Evolutionary conservation across 2,329 filamentous ascomycete species (phyloP).

Genomic region (Hypoxylon sp.): DNA sequence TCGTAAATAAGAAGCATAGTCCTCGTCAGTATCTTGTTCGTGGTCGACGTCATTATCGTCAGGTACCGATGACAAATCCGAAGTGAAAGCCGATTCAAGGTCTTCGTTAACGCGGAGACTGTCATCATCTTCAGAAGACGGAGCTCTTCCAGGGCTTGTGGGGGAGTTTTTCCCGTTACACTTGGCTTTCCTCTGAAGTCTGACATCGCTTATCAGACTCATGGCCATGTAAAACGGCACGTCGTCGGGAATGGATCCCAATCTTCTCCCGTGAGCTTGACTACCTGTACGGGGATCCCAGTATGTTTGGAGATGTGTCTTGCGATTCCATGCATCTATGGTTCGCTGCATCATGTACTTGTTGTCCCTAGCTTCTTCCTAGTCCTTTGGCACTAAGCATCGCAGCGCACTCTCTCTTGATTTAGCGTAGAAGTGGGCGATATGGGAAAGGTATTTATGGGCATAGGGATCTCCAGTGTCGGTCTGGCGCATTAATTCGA

Average conservation of each 20-base stretch:
- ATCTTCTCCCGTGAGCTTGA: not conserved
- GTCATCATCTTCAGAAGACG: not conserved
- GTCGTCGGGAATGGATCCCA: slow-evolving; percentile 3
- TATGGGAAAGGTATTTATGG: slow-evolving; percentile 20
- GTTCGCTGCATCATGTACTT: slow-evolving; percentile 16
- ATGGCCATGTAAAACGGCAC: not conserved
- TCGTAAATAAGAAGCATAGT: not conserved
- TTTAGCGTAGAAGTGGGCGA: slow-evolving; percentile 28
- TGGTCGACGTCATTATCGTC: not conserved
- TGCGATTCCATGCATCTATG: slow-evolving; percentile 32
- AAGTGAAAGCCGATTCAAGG: no score
- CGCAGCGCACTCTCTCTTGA: slow-evolving; percentile 16
- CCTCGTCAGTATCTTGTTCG: not conserved
- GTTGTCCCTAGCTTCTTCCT: not conserved
- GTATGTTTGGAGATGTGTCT: slow-evolving; percentile 18
- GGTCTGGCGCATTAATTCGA: not conserved
- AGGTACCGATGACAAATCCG: not conserved
- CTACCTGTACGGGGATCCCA: slow-evolving; percentile 15
- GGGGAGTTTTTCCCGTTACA: not conserved
- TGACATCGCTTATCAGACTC: not conserved
- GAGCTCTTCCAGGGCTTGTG: not conserved
- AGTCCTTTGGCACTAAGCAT: slow-evolving; percentile 9
- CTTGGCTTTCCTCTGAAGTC: not conserved
- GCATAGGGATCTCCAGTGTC: not conserved
- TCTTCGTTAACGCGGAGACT: not conserved